These are phyloP conservation scores for Verticillium zaregamsianum DNA, from an alignment of 2,329 filamentous ascomycete species.

Conservation along the genomic window DNA sequence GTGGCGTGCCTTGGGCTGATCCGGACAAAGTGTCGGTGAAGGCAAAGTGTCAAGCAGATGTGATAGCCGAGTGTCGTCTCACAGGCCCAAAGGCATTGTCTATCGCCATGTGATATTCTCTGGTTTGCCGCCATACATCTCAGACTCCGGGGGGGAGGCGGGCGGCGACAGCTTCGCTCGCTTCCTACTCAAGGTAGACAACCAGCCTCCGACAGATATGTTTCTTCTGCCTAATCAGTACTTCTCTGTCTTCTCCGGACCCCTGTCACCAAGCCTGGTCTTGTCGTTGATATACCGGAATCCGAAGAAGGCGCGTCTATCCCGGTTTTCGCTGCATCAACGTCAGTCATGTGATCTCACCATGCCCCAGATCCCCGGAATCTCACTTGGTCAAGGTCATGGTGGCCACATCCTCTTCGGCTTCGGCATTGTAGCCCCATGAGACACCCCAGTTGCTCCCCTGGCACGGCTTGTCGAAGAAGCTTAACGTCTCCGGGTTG, in stretches of 20 bases:
- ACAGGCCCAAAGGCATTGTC: no score
- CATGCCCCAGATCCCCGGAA: neutral
- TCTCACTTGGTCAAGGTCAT: slow-evolving; percentile 26
- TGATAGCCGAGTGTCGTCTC: no score
- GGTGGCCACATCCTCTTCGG: slow-evolving; percentile 20
- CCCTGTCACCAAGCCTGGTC: slow-evolving; percentile 1
- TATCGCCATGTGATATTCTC: no score
- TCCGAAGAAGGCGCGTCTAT: slow-evolving; percentile 7
- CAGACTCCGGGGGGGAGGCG: no score
- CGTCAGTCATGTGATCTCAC: neutral
- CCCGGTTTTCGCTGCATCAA: neutral
- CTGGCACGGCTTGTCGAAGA: slow-evolving; percentile 17
- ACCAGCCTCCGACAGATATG: no score
- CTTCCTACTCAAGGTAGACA: no score
- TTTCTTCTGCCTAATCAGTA: no score
- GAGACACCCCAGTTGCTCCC: slow-evolving; percentile 22
- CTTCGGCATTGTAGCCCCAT: slow-evolving; percentile 23
- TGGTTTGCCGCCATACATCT: no score
- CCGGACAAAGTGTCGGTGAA: no score
- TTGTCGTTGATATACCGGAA: slow-evolving; percentile 9
- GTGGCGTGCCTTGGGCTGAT: no score
- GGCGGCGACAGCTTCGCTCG: no score
- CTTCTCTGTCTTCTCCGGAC: neutral
- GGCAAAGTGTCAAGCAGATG: no score
- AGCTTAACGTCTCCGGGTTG: slow-evolving; percentile 17